Conservation (phyloP, 805 yeast species). For the Cyberlindnera suaveolens region DNA sequence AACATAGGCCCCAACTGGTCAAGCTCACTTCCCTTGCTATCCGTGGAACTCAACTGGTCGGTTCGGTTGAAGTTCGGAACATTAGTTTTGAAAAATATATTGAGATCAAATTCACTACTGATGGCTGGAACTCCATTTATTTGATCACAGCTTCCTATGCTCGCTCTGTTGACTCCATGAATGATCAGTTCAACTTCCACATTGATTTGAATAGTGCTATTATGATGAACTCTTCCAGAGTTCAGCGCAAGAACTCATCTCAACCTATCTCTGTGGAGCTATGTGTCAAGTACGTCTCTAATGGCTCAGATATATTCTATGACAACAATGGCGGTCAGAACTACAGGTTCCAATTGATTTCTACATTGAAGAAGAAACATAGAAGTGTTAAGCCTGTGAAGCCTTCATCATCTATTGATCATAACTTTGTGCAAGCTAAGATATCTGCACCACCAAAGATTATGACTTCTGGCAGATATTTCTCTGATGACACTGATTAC, state of each 20-base stretch:
- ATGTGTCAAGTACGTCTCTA: constrained; percentile 33
- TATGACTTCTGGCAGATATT: constrained; percentile 19
- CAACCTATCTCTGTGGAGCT: constrained; percentile 25
- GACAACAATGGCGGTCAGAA: constrained; percentile 34
- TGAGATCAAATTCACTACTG: constrained; percentile 41
- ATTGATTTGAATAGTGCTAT: constrained; percentile 33
- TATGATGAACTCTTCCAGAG: constrained; percentile 11
- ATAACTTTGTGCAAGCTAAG: constrained; percentile 12
- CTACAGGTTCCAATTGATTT: constrained; percentile 29
- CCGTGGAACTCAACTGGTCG: constrained; percentile 35
- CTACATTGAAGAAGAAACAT: constrained; percentile 8
- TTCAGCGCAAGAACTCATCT: constrained; percentile 7
- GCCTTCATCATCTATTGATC: constrained; percentile 6
- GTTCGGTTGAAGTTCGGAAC: constrained; percentile 35
- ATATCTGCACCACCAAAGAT: constrained; percentile 13
- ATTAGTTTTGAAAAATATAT: constrained; percentile 34
- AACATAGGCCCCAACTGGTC: constrained; percentile 22
- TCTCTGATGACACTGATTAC: constrained; percentile 24
- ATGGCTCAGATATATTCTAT: constrained; percentile 27
- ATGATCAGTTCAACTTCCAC: constrained; percentile 43
- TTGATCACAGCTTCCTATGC: constrained; percentile 28
- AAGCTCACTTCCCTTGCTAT: constrained; percentile 33
- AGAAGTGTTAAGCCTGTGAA: background rate
- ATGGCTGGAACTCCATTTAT: constrained; percentile 44
- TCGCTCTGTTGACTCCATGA: constrained; percentile 19